Percentiles rank a stretch among this genome's conserved stretches.
phyloP scores from a whole-genome alignment of 208 protist genomes.

The Phytomonas sp. region DNA sequence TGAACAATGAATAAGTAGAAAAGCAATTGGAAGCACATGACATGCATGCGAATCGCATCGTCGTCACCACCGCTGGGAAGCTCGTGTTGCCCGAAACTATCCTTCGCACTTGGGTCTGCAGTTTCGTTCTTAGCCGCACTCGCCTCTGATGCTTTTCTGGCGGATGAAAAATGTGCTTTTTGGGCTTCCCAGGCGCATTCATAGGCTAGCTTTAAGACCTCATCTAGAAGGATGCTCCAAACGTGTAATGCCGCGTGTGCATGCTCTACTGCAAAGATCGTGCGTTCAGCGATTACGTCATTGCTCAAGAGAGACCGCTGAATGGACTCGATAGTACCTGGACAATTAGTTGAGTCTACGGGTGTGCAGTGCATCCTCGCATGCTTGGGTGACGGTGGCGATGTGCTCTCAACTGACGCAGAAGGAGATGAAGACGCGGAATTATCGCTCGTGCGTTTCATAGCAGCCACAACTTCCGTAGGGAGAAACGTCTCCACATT shows the following conservation, averaged over 20 bases:
- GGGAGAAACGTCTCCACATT: slow-evolving; percentile 8
- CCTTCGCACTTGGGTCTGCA: slow-evolving; percentile 8
- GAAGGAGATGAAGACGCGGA: not conserved
- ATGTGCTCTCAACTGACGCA: not conserved
- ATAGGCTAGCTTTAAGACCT: slow-evolving; percentile 42
- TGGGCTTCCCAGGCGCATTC: slow-evolving; percentile 16
- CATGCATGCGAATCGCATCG: not conserved
- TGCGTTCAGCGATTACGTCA: slow-evolving; percentile 37
- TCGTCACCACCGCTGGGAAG: not conserved
- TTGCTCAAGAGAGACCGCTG: slow-evolving; percentile 12
- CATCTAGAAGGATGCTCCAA: slow-evolving; percentile 66
- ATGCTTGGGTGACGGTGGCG: not conserved
- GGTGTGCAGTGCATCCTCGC: not conserved
- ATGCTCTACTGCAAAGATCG: slow-evolving; percentile 69
- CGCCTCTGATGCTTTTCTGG: not conserved
- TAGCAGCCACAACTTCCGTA: not conserved
- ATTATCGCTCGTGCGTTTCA: not conserved
- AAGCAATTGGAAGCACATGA: slow-evolving; percentile 18
- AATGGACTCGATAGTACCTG: not conserved
- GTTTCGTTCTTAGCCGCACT: not conserved
- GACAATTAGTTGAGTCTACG: not conserved
- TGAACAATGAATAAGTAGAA: slow-evolving; percentile 46
- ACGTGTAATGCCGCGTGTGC: slow-evolving; percentile 38
- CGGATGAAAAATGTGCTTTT: not conserved
- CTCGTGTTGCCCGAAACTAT: not conserved